These are phyloP conservation scores for Penicillium ucsense DNA, from an alignment of 495 filamentous ascomycete genomes.

Conservation along the genomic window DNA sequence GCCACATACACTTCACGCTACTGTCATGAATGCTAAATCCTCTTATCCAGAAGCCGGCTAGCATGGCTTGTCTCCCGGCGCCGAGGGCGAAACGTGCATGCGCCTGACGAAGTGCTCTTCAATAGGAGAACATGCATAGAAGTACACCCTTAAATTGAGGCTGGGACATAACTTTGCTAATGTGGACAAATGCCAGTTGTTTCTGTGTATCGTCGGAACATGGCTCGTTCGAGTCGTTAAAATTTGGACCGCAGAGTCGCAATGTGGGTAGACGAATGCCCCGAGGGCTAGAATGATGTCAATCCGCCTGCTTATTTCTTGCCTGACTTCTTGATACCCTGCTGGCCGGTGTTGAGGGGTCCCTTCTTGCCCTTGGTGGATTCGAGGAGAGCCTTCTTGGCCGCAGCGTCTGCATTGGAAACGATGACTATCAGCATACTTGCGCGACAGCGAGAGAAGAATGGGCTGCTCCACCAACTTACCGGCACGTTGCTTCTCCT, in stretches of 20 bases:
- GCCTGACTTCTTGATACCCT: constrained; percentile 86
- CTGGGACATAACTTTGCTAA: neutral
- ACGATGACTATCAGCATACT: neutral
- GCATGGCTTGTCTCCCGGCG: no score
- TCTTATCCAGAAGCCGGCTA: no score
- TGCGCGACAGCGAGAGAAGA: neutral
- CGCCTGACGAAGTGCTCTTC: no score
- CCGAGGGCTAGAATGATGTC: neutral
- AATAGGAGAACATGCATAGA: no score
- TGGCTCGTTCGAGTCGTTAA: constrained; percentile 30
- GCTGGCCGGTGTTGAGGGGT: constrained; percentile 61
- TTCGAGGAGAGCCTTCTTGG: constrained; percentile 61
- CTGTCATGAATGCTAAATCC: no score
- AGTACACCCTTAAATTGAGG: no score
- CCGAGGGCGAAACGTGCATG: no score
- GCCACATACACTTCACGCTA: no score
- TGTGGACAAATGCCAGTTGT: constrained; percentile 4
- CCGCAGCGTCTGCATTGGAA: constrained; percentile 54
- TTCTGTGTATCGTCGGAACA: constrained; percentile 9
- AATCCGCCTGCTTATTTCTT: constrained; percentile 54
- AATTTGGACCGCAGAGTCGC: constrained; percentile 6
- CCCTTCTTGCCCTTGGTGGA: constrained; percentile 51
- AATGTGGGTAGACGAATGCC: neutral
- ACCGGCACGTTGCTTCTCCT: constrained; percentile 67
- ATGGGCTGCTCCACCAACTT: constrained; percentile 13